Evolutionary conservation across 345 rosid species (phyloP), one percentile per base, ranked within the genome.

Genomic region (Brassica cretica): DNA sequence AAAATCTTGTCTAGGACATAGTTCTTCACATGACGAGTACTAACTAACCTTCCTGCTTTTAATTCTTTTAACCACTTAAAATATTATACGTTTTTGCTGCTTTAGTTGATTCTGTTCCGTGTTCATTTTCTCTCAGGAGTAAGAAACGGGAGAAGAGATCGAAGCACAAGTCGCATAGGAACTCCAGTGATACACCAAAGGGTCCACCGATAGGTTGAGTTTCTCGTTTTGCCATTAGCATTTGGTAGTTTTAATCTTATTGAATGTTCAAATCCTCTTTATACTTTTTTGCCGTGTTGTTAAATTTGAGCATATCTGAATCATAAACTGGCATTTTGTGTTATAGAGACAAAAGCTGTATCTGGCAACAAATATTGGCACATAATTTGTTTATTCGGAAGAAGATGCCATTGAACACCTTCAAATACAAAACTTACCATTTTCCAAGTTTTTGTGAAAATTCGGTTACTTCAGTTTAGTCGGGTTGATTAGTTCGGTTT

Each of bases 131-230:
- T 46, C 35, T 12, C 74, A 81, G 88, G 69, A 80, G 92, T 32
- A 94, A 94, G 86, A 94, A 92, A 74, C 89, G 93, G 77, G 94
- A 94, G 84, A 92, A 90, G 92, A 94, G 90, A 84, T 89, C 90
- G 8, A 92, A 88, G 85, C 98, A 88, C 85, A 94, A 86, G 80
- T 86, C 93, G 11, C 90, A 86, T 61, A 90, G 80, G 83, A 82
- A 86, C 77, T 85, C 90, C 67, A 82, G 63, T 70, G 91, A 84
- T 84, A 33, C 75, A 71, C 83, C 82, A 55, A 55, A 64, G 1
- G 75, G 60, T 3, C 39, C 82, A 63, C 74, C 71, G 0, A 39
- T 74, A 8, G 72, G 72, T 29, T 79, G 67, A 74, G 53, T 51
- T 61, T 61, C 69, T 61, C 12, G 25, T 39, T 61, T 24, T 60